Base-by-base conservation (phyloP, 305 asterid genomes). In the Fraxinus floribunda region DNA sequence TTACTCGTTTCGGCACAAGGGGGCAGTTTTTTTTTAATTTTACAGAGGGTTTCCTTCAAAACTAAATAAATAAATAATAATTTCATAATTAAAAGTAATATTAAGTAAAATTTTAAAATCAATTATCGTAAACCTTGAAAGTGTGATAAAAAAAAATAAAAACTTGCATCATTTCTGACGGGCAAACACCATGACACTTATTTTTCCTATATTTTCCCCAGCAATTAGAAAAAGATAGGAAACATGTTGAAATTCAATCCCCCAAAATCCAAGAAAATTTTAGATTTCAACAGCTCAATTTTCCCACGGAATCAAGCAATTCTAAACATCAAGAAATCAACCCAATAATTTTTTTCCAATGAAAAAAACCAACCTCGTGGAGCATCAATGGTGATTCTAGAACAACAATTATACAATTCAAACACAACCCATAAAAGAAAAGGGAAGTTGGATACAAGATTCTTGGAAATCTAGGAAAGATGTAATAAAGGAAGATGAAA, bases 381-480 rank as follows among this genome's bases (percentile, higher is more conserved):
- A 70, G 15, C 15, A 18, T 66, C 49, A 52, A 74, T 49, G 24
- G 30, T 81, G 71, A 60, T 72, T 8, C 41, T 34, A 55, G 29
- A 57, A 86, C 80, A 74, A 22, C 20, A 39, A 83, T 55, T 20
- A 11, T 18, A 38, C 75, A 79, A 39, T 64, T 34, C 10, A 15
- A 38, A 26, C 46, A 49, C 41, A 20, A 20, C 46, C 72, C 39
- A 70, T 70, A 11, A 18, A 77, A 76, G 15, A 24, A 62, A 74
- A 73, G 36, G 18, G 10, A 70, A 35, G 20, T 75, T 20, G 62
- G 82, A 75, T n/a, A 46, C 66, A 15, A 35, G 66, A 46, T 77
- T 70, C 89, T 86, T 86, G 92, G 82, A 80, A 83, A 76, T n/a
- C n/a, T 32, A n/a, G n/a, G n/a, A n/a, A 0, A 6, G 22, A 5